A percentile compares a stretch with the other conserved stretches of the same genome.
Evolutionary conservation across 2,329 filamentous ascomycete genomes (phyloP).

Genomic region (Paracorniculantispora psalliotae): DNA sequence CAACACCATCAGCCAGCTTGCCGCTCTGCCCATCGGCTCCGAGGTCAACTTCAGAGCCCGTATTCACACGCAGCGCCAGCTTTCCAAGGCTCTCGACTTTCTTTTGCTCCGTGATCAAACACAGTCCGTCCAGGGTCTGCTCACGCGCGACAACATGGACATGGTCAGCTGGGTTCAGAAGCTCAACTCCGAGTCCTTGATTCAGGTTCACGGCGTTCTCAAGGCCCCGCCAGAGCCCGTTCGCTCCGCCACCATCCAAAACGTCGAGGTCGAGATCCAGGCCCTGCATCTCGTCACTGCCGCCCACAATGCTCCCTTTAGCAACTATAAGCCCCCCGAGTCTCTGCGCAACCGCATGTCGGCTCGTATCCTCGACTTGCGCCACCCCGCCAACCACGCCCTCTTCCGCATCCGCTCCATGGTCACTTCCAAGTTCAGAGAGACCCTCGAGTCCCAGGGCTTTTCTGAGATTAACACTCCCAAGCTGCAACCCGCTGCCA

Average conservation of each 20-base stretch:
- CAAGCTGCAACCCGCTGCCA: slow-evolving; percentile 84
- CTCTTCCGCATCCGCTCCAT: slow-evolving; percentile 84
- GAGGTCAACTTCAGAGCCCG: slow-evolving; percentile 39
- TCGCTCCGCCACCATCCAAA: slow-evolving; percentile 68
- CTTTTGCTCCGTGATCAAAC: slow-evolving; percentile 81
- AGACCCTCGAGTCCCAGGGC: slow-evolving; percentile 60
- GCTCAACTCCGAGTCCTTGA: slow-evolving; percentile 70
- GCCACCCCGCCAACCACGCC: slow-evolving; percentile 80
- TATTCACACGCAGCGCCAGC: slow-evolving; percentile 62
- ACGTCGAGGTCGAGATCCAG: slow-evolving; percentile 68
- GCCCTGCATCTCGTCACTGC: slow-evolving; percentile 48
- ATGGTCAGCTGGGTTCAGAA: slow-evolving; percentile 88
- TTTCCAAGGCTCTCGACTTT: slow-evolving; percentile 81
- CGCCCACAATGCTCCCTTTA: slow-evolving; percentile 45
- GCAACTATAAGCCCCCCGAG: slow-evolving; percentile 60
- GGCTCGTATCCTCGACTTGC: slow-evolving; percentile 77
- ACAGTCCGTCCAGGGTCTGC: slow-evolving; percentile 71
- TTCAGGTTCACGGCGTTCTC: slow-evolving; percentile 69
- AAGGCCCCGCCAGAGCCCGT: slow-evolving; percentile 70
- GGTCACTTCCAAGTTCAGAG: slow-evolving; percentile 74
- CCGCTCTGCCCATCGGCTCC: slow-evolving; percentile 32
- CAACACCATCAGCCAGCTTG: slow-evolving; percentile 34
- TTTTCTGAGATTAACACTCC: slow-evolving; percentile 95
- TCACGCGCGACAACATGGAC: slow-evolving; percentile 52
- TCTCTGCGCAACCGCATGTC: slow-evolving; percentile 62